Conservation (phyloP, 176 grass and related monocot genomes). For the Carex myosuroides region DNA sequence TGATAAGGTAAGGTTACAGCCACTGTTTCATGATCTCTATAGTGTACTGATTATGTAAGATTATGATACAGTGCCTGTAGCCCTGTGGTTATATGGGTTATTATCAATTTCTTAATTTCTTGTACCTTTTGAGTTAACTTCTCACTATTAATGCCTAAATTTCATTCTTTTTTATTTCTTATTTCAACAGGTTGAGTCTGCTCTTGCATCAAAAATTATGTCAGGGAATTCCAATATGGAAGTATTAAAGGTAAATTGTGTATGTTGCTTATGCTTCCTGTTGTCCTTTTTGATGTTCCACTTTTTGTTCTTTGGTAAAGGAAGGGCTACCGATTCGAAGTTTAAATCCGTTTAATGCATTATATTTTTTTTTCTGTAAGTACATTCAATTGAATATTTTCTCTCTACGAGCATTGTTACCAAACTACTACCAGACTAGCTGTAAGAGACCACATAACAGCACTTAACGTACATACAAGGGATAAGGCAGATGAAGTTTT, state of each 20-base stretch:
- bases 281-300: background rate
- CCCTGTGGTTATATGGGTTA: background rate
- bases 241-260: constrained; percentile 46
- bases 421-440: background rate
- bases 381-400: background rate
- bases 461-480: background rate
- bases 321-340: background rate
- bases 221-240: constrained; percentile 40
- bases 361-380: background rate
- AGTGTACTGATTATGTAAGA: background rate
- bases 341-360: background rate
- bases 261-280: background rate
- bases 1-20: constrained; percentile 46
- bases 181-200: constrained; percentile 61
- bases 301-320: background rate
- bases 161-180: background rate
- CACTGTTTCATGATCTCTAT: background rate
- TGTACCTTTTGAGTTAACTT: background rate
- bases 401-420: background rate
- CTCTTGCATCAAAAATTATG: constrained; percentile 52
- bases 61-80: background rate
- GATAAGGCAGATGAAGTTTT: background rate
- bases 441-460: background rate
- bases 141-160: background rate
- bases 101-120: constrained; percentile 5